Percentiles rank a stretch among this genome's conserved stretches.
Conservation (phyloP, 2,329 filamentous ascomycete genomes). For the Sporothrix pallida region DNA sequence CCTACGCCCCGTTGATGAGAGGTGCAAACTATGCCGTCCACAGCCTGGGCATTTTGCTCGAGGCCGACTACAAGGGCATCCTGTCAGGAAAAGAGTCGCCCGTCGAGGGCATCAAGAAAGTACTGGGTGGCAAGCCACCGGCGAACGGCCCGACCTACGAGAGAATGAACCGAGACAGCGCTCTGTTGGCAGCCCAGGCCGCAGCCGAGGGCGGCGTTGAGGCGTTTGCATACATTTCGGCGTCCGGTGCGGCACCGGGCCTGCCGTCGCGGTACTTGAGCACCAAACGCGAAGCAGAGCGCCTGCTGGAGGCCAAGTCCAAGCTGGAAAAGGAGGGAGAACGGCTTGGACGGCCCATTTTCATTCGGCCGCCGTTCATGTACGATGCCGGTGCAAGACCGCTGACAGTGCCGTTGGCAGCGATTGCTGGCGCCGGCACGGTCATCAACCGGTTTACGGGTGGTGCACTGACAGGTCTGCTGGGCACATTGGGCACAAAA, state of each 20-base stretch:
- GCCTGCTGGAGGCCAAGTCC: constrained; percentile 42
- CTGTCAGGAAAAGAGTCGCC: constrained; percentile 82
- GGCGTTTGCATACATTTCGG: constrained; percentile 87
- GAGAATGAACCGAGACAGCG: constrained; percentile 92
- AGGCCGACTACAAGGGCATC: constrained; percentile 97
- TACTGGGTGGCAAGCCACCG: constrained; percentile 63
- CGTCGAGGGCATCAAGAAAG: constrained; percentile 76
- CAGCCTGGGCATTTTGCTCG: constrained; percentile 92
- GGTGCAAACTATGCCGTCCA: constrained; percentile 87
- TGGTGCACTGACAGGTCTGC: constrained; percentile 73
- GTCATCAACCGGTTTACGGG: constrained; percentile 79
- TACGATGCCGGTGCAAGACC: constrained; percentile 80
- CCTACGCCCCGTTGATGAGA: constrained; percentile 77
- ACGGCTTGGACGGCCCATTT: constrained; percentile 67
- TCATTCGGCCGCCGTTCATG: constrained; percentile 84
- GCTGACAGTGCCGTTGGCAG: constrained; percentile 84
- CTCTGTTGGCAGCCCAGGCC: constrained; percentile 81
- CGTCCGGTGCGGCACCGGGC: constrained; percentile 82
- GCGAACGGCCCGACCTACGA: constrained; percentile 77
- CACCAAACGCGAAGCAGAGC: constrained; percentile 91
- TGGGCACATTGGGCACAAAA: constrained; percentile 84
- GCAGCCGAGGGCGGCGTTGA: constrained; percentile 67
- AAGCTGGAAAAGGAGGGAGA: constrained; percentile 54
- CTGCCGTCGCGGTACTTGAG: constrained; percentile 84
- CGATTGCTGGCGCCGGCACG: constrained; percentile 73